Base-by-base conservation (phyloP, 139 green algal species). In the Volvox africanus region DNA sequence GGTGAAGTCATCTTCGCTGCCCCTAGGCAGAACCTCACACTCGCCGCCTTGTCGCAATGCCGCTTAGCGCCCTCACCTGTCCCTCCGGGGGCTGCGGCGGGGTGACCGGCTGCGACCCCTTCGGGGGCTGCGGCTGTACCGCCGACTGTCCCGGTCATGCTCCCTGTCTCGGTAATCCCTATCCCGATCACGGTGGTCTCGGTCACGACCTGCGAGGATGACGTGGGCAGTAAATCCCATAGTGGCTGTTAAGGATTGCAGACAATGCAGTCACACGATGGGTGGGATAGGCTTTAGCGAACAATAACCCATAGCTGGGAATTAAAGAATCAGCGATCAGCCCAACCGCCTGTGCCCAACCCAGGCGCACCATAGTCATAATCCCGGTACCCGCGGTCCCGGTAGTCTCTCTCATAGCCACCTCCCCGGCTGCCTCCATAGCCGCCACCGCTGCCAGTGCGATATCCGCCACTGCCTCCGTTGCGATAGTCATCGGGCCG, bases 401-500 rank as follows among this genome's bases (percentile, higher is more conserved):
- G 85, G 85, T 82, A 71, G 24, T 84, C 86, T 24, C 86, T 28
- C n/a, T 83, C 86, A 73, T 80, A 69, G 36, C 84, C 68, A n/a
- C 68, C 37, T n/a, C 84, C 20, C 1, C 62, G 21, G 61, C 55
- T 37, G 22, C 73, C 16, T 32, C 84, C 30, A 33, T 77, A 77
- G 32, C 73, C 71, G 68, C 67, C 67, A 9, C 82, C 82, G 0
- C 37, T 44, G 1, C 86, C 71, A 44, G 69, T 20, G 2, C 68
- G 28, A 36, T 21, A 50, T 19, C 71, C 86, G 16, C 86, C 86
- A 0, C 2, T 11, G 30, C 86, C 86, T 1, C 86, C 86, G 68
- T 61, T 65, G 30, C 86, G 87, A 36, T 91, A 91, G 75, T 91
- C 87, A 28, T 91, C 87, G 0, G 87, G 87, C 61, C 87, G 87